A percentile compares a stretch with the other conserved stretches of the same genome.
Evolutionary conservation across 306 rosid species (phyloP).

Genomic region (Lathyrus sativus): DNA sequence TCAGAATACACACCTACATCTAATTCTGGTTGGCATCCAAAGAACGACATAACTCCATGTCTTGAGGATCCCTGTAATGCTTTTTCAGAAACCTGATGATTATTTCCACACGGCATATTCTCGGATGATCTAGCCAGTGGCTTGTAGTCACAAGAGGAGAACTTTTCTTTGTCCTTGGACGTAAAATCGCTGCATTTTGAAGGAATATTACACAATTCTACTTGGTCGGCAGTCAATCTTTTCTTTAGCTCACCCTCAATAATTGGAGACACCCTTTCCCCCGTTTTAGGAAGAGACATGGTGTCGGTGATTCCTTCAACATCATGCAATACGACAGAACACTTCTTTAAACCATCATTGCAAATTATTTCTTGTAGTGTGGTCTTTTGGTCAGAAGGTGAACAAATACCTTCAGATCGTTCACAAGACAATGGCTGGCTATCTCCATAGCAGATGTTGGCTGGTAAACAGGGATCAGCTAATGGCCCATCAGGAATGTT

Average conservation of each 20-base stretch:
- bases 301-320: slow-evolving; percentile 38
- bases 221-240: slow-evolving; percentile 37
- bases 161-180: slow-evolving; percentile 39
- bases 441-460: slow-evolving; percentile 47
- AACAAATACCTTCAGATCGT: slow-evolving; percentile 36
- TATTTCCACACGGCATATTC: slow-evolving; percentile 33
- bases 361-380: slow-evolving; percentile 37
- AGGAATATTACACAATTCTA: slow-evolving; percentile 36
- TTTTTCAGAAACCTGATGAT: slow-evolving; percentile 30
- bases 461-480: slow-evolving; percentile 36
- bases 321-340: slow-evolving; percentile 37
- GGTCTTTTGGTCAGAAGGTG: slow-evolving; percentile 44
- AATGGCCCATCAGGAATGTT: slow-evolving; percentile 40
- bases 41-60: neutral
- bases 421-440: slow-evolving; percentile 38
- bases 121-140: slow-evolving; percentile 40
- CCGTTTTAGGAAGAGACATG: slow-evolving; percentile 31
- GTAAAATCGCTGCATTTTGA: slow-evolving; percentile 44
- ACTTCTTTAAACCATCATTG: slow-evolving; percentile 46
- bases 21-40: neutral
- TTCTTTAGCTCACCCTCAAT: slow-evolving; percentile 36
- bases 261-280: slow-evolving; percentile 41
- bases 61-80: slow-evolving; percentile 29
- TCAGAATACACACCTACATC: slow-evolving; percentile 37
- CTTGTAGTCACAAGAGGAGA: slow-evolving; percentile 37